Evolutionary conservation across 2,329 filamentous ascomycete genomes (phyloP).

Genomic region (Paraphaeosphaeria sporulosa): DNA sequence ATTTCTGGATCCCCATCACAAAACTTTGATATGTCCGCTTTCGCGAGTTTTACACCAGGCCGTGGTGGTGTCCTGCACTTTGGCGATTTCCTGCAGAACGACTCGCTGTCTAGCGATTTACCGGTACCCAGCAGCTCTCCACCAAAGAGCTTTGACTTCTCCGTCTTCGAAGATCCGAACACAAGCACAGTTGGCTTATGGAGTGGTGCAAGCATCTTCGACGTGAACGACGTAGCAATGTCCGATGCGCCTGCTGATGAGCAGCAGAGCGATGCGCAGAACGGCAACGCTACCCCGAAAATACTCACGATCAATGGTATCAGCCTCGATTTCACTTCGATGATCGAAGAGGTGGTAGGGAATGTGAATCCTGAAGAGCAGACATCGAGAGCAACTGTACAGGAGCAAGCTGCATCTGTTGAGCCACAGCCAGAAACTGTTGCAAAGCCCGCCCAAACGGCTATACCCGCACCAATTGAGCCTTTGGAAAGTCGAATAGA

Average conservation of each 20-base stretch:
- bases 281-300: constrained; percentile 9
- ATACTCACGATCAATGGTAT: constrained; percentile 39
- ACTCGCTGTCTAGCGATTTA: constrained; percentile 48
- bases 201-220: constrained; percentile 44
- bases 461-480: not conserved
- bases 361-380: constrained; percentile 14
- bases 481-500: not conserved
- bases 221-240: constrained; percentile 38
- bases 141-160: constrained; percentile 39
- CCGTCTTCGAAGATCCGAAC: constrained; percentile 48
- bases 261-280: constrained; percentile 14
- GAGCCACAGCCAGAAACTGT: too few relatives aligned
- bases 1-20: constrained; percentile 39
- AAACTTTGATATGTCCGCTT: constrained; percentile 45
- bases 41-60: constrained; percentile 41
- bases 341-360: constrained; percentile 49
- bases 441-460: too few relatives aligned
- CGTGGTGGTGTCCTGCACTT: constrained; percentile 31
- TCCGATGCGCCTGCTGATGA: constrained; percentile 22
- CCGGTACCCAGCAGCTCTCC: constrained; percentile 48
- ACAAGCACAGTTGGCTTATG: constrained; percentile 45
- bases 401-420: not conserved
- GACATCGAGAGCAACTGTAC: not conserved
- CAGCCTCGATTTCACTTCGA: constrained; percentile 44
- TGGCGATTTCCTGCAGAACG: constrained; percentile 38